These are phyloP conservation scores for Talaromyces sp. DNA, from an alignment of 2,329 filamentous ascomycete genomes.

Conservation along the genomic window DNA sequence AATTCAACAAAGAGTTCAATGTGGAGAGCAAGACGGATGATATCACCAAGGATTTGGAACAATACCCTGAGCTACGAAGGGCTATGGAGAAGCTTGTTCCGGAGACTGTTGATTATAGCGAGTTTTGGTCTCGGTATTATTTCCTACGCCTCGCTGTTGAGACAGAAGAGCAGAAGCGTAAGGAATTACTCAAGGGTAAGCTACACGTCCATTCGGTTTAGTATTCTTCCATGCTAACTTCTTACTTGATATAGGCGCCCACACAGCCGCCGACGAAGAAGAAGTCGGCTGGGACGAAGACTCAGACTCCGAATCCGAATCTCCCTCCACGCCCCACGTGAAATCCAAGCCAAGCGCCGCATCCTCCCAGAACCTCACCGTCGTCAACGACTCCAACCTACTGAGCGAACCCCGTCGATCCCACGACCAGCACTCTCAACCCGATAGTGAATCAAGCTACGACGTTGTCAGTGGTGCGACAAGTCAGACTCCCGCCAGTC, in stretches of 20 bases:
- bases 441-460: constrained; percentile 93
- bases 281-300: constrained; percentile 69
- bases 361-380: constrained; percentile 29
- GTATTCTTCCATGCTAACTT: not conserved
- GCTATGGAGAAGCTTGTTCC: constrained; percentile 98
- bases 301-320: constrained; percentile 55
- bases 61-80: constrained; percentile 76
- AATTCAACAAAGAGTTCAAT: constrained; percentile 72
- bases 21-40: constrained; percentile 79
- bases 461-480: constrained; percentile 82
- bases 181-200: constrained; percentile 86
- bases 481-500: constrained; percentile 71
- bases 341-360: constrained; percentile 36
- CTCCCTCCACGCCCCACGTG: constrained; percentile 42
- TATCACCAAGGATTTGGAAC: constrained; percentile 77
- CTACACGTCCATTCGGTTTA: too few species aligned
- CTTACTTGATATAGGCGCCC: not conserved
- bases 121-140: constrained; percentile 95
- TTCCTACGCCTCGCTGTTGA: constrained; percentile 91
- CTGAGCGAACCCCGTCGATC: constrained; percentile 65
- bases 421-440: constrained; percentile 83
- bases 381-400: constrained; percentile 49
- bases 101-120: constrained; percentile 78
- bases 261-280: constrained; percentile 64
- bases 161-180: constrained; percentile 81